A percentile compares a stretch with the other conserved stretches of the same genome.
phyloP scores from a whole-genome alignment of 768 basidiomycete species.

The Serendipita sp. region DNA sequence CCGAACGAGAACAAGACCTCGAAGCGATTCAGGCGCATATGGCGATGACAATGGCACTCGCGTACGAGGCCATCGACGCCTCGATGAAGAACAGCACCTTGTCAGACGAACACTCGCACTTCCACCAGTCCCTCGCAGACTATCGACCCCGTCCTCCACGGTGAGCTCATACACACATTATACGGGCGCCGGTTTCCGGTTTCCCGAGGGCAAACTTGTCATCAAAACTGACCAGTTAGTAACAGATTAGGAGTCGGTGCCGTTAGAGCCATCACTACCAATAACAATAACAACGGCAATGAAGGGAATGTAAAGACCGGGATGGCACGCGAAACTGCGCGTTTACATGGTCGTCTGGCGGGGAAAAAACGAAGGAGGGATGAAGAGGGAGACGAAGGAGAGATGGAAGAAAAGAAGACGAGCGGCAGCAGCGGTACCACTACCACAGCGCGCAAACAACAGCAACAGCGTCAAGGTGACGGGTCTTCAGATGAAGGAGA shows the following conservation, averaged over 20 bases:
- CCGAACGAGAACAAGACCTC: slow-evolving; percentile 25
- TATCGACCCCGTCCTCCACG: slow-evolving; percentile 54
- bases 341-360: slow-evolving; percentile 42
- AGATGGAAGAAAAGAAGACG: no score
- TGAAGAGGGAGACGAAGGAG: neutral
- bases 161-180: slow-evolving; percentile 22
- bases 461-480: no score
- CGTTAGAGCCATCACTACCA: slow-evolving; percentile 11
- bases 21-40: slow-evolving; percentile 69
- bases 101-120: slow-evolving; percentile 14
- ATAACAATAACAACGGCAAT: no score
- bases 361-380: slow-evolving; percentile 27
- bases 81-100: slow-evolving; percentile 47
- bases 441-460: no score
- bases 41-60: slow-evolving; percentile 62
- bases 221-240: no score
- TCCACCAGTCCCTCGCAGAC: slow-evolving; percentile 38
- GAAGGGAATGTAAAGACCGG: slow-evolving; percentile 25
- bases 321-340: slow-evolving; percentile 35
- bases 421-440: no score
- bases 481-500: no score
- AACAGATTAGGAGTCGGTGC: slow-evolving; percentile 66
- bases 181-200: neutral
- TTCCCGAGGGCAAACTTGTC: neutral
- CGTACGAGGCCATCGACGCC: slow-evolving; percentile 54